Evolutionary conservation across 2,329 filamentous ascomycete species (phyloP), one percentile per base, ranked within the genome.

Genomic region (Xylaria hypoxylon): DNA sequence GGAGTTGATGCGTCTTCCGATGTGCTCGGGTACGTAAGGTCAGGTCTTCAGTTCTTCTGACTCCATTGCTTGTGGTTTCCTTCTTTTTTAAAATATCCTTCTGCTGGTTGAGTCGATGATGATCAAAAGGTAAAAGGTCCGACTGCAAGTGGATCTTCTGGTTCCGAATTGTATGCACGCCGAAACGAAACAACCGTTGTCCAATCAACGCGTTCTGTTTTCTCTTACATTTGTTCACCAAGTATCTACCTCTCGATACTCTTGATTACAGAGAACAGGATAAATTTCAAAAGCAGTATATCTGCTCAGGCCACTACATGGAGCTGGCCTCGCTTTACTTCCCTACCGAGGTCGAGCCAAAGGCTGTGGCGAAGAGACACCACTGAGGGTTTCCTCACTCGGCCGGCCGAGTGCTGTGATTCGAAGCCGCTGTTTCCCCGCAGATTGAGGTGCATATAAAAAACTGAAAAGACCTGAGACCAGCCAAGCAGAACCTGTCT

Each of bases 401-500:
- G 19, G 53, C 35, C 59, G 67, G 63, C 64, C 59, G 69, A 75
- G 75, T 73, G 73, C 62, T 68, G 67, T 69, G 57, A 72, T 73
- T 78, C 75, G 77, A 82, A 87, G 78, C 86, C 85, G 84, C 77
- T 80, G 84, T 73, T 77, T 81, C 81, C 77, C 77, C 76, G 78
- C 76, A 80, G 81, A 68, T 77, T 87, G 83, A 87, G 78, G 85
- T 81, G 77, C 75, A 79, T 73, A 78, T 64, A 38, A 78, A 85
- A 74, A 87, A 91, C 88, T 91, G 88, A 91, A 91, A 92, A 92
- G 89, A 92, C 86, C 90, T 92, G 90, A 92, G 84, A 83, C 83
- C 75, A 66, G 72, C 72, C 65, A 62, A 70, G 56, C 58, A 59
- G 67, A 71, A 63, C 47, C 33, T 22, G 38, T 40, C 28, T 35